Evolutionary conservation across 2,329 filamentous ascomycete genomes (phyloP).

Genomic region (Ophiobolus disseminans): DNA sequence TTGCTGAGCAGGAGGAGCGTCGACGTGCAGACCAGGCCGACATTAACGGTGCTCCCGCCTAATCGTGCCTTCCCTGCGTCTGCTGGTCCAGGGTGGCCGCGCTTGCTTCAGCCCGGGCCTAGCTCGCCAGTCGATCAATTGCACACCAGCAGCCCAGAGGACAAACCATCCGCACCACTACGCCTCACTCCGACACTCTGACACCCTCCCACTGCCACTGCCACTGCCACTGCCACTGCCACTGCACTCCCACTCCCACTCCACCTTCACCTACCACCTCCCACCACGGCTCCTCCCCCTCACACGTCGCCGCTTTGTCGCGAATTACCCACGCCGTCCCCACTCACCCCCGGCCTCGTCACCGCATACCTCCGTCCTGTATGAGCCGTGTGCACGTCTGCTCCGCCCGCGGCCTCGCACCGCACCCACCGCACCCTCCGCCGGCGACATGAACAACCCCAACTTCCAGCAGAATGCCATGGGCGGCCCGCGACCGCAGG

Average conservation of each 20-base stretch:
- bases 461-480: slow-evolving; percentile 39
- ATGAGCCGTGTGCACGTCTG: slow-evolving; percentile 24
- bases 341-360: neutral
- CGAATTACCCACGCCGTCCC: too few species aligned
- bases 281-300: neutral
- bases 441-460: slow-evolving; percentile 43
- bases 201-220: neutral
- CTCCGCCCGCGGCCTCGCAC: slow-evolving; percentile 26
- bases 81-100: too few species aligned
- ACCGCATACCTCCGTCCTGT: slow-evolving; percentile 14
- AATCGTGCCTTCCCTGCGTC: too few species aligned
- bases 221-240: neutral
- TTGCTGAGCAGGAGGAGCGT: too few species aligned
- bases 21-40: too few species aligned
- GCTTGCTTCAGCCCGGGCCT: neutral
- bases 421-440: slow-evolving; percentile 16
- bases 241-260: neutral
- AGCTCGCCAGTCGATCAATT: slow-evolving; percentile 2
- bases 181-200: neutral
- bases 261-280: too few species aligned
- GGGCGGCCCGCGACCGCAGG: slow-evolving; percentile 23
- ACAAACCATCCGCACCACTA: neutral
- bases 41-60: too few species aligned
- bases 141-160: neutral
- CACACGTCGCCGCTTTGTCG: too few species aligned